Base-by-base conservation (phyloP, 1,284 basidiomycete genomes). In the Cystobasidium slooffiae region DNA sequence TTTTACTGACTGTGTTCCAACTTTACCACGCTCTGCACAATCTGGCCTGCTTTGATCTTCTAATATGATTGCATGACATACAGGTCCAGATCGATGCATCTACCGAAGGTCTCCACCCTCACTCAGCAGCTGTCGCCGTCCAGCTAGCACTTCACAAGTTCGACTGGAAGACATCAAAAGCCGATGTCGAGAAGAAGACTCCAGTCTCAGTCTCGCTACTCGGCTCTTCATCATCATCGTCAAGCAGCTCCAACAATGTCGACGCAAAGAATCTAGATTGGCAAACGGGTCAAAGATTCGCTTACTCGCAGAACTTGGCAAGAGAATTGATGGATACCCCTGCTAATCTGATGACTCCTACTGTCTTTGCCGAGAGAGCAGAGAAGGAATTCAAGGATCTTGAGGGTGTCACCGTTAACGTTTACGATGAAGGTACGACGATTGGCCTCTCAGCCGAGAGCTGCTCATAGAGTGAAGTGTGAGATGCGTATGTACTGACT, bases 331-430 rank as follows among this genome's bases (percentile, higher is more conserved):
- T 88, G 87, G 93, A 95, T 82, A 84, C 91, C 4, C 92, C 93
- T 47, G 91, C 88, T 8, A 94, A 95, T 81, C 87, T 91, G 81
- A 83, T 91, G 83, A 93, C 91, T 0, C 92, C 91, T 8, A 91
- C 90, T 39, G 84, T 84, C 46, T 94, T 95, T 82, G 86, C 86
- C 41, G 87, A 93, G 81, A 87, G 90, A 22, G 87, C 90, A 72
- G 84, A 88, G 81, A 84, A 86, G 66, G 89, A 89, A 72, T 91
- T 94, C 77, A 83, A 86, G 44, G 88, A 87, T 22, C 73, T 94
- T 43, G 83, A 86, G 8, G 90, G 92, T 78, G 88, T 91, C 7
- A 85, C 90, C 78, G 85, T 94, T 64, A 85, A 88, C 55, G 87
- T 91, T 16, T 89, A 86, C 59, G 92, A 95, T 78, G 88, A 90